Evolutionary conservation across 192 early-diverging fungal species (phyloP), one percentile per base, ranked within the genome.

Genomic region (Piromyces finnis): DNA sequence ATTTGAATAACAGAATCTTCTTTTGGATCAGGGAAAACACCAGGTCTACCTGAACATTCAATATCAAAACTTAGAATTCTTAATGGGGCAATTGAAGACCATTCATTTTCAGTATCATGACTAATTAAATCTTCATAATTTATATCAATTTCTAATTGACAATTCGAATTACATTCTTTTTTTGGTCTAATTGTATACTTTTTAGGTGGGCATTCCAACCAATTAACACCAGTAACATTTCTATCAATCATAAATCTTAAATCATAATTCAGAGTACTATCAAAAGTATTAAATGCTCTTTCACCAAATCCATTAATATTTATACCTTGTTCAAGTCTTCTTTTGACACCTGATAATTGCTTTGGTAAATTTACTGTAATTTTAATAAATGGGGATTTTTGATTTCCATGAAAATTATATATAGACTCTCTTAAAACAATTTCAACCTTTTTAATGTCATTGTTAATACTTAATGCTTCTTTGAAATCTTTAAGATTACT

Each of bases 51-150:
- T 29, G 95, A 94, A 79, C 97, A 99, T 86, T 99, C 97, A 80
- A 99, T 99, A 92, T 99, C 97, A 82, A 99, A 96, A 81, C 94
- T 96, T 77, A 99, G 83, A 80, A 99, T 93, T 41, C 97, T 90
- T 37, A 98, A 87, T 5, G 97, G 97, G 9, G 97, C 97, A 79
- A 96, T 91, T 82, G 95, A 92, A 27, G 92, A 93, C 94, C 95
- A 98, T 77, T 97, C 93, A 78, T 91, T 93, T 79, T 96, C 94
- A 6, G 96, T 92, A 29, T 92, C 87, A 81, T 98, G 94, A 18
- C 93, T 88, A 77, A 96, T 87, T 26, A 99, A 83, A 80, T 95
- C 88, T 12, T 90, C 88, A 83, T 91, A 93, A 80, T 81, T 84
- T 77, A 89, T 86, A 51, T 95, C 92, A 0, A 96, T 91, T 85